phyloP scores from a whole-genome alignment of 345 rosid genomes.

The Pistacia integerrima region DNA sequence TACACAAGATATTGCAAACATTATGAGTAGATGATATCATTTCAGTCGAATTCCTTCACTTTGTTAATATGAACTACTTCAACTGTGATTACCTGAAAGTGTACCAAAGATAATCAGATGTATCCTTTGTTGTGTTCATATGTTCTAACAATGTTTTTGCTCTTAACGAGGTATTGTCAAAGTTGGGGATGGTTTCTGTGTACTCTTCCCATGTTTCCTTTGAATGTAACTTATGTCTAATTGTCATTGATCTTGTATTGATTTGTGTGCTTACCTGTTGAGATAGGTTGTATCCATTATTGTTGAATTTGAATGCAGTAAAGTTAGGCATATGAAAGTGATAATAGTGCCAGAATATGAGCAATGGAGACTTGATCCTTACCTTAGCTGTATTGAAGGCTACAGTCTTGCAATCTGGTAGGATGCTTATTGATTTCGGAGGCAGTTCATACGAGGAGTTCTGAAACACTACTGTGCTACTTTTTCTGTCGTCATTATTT shows the following conservation, averaged over 20 bases:
- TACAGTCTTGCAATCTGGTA: slow-evolving; percentile 45
- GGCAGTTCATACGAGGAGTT: slow-evolving; percentile 35
- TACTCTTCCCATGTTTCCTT: slow-evolving; percentile 39
- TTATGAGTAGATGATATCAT: not conserved
- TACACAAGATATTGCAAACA: not conserved
- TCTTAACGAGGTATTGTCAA: slow-evolving; percentile 32
- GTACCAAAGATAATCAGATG: slow-evolving; percentile 62
- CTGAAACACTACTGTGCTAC: slow-evolving; percentile 24
- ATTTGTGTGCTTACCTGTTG: slow-evolving; percentile 40
- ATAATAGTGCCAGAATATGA: not conserved
- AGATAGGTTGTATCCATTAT: not conserved
- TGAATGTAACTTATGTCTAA: slow-evolving; percentile 21
- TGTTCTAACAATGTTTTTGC: slow-evolving; percentile 47
- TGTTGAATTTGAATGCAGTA: not conserved
- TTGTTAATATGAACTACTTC: not conserved
- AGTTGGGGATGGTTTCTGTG: slow-evolving; percentile 37
- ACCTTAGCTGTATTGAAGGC: slow-evolving; percentile 40
- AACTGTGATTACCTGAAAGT: slow-evolving; percentile 35
- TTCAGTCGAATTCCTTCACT: not conserved
- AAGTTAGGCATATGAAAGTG: not conserved
- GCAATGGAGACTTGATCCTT: not conserved
- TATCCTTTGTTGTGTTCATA: slow-evolving; percentile 42
- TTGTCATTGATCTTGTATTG: slow-evolving; percentile 33
- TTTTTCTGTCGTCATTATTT: slow-evolving; percentile 29
- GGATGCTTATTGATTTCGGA: slow-evolving; percentile 40